Base-by-base conservation (phyloP, 345 rosid genomes). In the Rhodamnia rubescens region DNA sequence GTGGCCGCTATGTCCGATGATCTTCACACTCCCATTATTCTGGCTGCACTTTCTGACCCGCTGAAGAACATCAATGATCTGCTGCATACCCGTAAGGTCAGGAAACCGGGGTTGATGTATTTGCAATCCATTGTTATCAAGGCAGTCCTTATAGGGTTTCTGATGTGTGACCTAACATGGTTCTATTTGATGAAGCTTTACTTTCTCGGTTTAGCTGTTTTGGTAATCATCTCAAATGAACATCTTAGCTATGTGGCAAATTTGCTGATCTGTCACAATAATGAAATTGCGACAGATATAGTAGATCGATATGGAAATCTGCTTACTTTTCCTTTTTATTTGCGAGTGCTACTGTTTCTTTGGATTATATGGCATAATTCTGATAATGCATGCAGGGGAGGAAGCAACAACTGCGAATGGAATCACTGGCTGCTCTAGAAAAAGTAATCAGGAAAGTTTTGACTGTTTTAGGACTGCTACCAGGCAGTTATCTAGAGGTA, bases 1-100 rank as follows among this genome's bases (percentile, higher is more conserved):
- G 58, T 92, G 85, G 91, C 92, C 83, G 95, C 98, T 8, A 96
- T 97, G 98, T 94, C 94, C 10, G 98, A 97, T 96, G 98, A 97
- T 93, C 96, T 97, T 85, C 98, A 86, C 85, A 95, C 96, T 26
- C 93, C 98, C 1, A 95, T 90, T 74, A 89, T 96, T 83, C 90
- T 97, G 89, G 96, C 98, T 85, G 96, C 96, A 74, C 82, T 97
- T 84, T 96, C 99, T 59, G 98, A 96, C 53, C 98, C 98, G 20
- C 86, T 97, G 88, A 97, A 96, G 85, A 89, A 89, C 40, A 92
- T 96, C 87, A 97, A 97, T 78, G 98, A 97, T 89, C 92, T 96
- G 87, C 90, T 95, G 14, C 96, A 95, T 84, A 94, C 98, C 82
- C 92, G 94, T 49, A 96, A 96, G 98, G 98, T 95, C 86, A 29